Evolutionary conservation across 2,329 filamentous ascomycete genomes (phyloP), one percentile per base, ranked within the genome.

Genomic region (Dothidotthia symphoricarpi): DNA sequence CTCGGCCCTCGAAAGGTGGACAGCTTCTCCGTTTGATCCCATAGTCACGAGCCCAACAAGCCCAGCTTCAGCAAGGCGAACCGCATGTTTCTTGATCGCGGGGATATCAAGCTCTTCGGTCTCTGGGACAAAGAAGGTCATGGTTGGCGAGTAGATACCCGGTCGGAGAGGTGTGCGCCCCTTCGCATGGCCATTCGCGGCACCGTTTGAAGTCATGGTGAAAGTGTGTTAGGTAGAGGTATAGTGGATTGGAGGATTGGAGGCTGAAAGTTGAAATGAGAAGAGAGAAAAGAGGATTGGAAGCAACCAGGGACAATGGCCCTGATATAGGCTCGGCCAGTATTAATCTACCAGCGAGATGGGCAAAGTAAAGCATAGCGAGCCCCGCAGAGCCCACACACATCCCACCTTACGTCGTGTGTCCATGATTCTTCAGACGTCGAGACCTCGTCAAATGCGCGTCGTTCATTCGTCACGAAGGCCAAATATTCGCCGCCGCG

Each of bases 1-100:
- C 69, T 95, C 88, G 46, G 83, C 79, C 29, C 81, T 79, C 36
- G 84, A 86, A 57, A 90, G 83, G 72, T 95, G 88, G 39, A 88
- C 85, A 16, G 88, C 88, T 72, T 95, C 88, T 44, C 88, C 88
- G 69, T 94, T 95, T 53, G 88, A 94, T 46, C 89, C 88, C 84
- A 93, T 88, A 52, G 84, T 85, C 28, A 93, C 86, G 16, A 95
- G 77, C 24, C 88, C 88, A 31, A 83, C 86, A 9, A 95, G 80
- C 7, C 89, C 89, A 41, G 81, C 85, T 62, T 82, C 75, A 26
- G 83, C 85, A 31, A 95, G 80, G 31, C 88, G 83, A 52, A 86
- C 80, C 16, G 86, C 85, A 63, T 95, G 88, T 61, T 79, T 84
- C 69, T 87, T 86, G 71, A 93, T 86, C 43, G 79, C 78, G 24